Base-by-base conservation (phyloP, 805 yeast genomes). In the Candida tibetensis region DNA sequence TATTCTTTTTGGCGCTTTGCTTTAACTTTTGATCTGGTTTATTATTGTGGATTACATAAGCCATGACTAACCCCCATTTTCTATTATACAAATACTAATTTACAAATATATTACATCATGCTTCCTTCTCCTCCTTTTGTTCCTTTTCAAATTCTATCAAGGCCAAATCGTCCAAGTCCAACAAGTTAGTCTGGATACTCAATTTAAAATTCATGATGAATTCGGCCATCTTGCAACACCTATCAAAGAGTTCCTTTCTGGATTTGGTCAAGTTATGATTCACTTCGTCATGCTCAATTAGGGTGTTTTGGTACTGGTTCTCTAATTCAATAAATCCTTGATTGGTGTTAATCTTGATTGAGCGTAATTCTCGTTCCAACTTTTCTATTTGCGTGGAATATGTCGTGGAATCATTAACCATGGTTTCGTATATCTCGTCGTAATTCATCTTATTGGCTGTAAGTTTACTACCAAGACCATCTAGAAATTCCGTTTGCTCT, bases 311-410 rank as follows among this genome's bases (percentile, higher is more conserved):
- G 43, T 72, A 73, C 32, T 57, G 53, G 31, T 65, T 62, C 38
- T 71, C 66, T 32, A 78, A 59, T 46, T 74, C 75, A 4, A 74
- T 58, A 36, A 72, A 57, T 32, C 74, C 77, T 41, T 75, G 77
- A 41, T 74, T 71, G 10, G 76, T 67, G 28, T 66, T 63, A 15
- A 68, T 64, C 41, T 74, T 71, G 55, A 76, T 65, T 9, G 66
- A 49, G 34, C 73, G 73, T 34, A 82, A 57, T 40, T 80, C 84
- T 26, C 76, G 68, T 45, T 81, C 85, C 37, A 79, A 57, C 52
- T 74, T 73, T 55, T 82, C 90, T 36, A 80, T 72, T 53, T 83
- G 84, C n/a, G 81, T 74, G 37, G 76, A 73, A 40, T 78, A 74
- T 28, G 76, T 61, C 26, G 73, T 66, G 18, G 73, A 62, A 45